Evolutionary conservation across 106 monocot genomes (phyloP).

Genomic region (Chionographis japonica): DNA sequence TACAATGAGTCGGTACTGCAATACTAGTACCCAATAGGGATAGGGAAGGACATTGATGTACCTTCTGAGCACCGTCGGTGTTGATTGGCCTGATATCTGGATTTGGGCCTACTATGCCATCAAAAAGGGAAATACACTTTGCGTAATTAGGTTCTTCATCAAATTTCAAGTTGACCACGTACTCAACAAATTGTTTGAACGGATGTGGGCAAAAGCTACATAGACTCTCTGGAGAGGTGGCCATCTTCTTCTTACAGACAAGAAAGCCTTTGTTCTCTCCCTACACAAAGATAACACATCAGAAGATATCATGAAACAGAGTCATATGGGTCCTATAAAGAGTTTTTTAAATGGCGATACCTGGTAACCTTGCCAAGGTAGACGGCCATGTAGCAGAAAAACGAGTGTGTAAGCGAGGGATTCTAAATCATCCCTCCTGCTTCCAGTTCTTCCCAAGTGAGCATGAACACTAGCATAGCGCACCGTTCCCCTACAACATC

Average conservation of each 20-base stretch:
- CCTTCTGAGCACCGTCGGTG: constrained; percentile 88
- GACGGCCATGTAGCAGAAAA: constrained; percentile 74
- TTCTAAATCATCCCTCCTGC: constrained; percentile 85
- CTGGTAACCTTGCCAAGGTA: constrained; percentile 96
- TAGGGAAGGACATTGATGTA: constrained; percentile 13
- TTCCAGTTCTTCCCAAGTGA: constrained; percentile 79
- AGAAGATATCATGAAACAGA: background rate
- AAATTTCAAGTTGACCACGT: constrained; percentile 82
- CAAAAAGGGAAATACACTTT: constrained; percentile 80
- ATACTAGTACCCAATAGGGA: background rate
- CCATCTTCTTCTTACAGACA: constrained; percentile 94
- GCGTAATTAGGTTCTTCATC: constrained; percentile 94
- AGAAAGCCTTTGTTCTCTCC: constrained; percentile 90
- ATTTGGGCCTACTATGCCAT: constrained; percentile 69
- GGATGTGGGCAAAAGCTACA: constrained; percentile 75
- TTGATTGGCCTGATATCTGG: constrained; percentile 74
- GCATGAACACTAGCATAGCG: constrained; percentile 96
- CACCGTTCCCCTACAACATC: constrained; percentile 59
- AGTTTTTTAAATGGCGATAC: constrained; percentile 15
- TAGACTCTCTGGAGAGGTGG: constrained; percentile 66
- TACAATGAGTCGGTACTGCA: background rate
- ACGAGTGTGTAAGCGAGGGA: constrained; percentile 87
- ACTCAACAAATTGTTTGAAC: constrained; percentile 74
- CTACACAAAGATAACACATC: constrained; percentile 22
- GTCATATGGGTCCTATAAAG: background rate